Conservation (phyloP, 2,329 filamentous ascomycete species). For the Cladosporium sp. region DNA sequence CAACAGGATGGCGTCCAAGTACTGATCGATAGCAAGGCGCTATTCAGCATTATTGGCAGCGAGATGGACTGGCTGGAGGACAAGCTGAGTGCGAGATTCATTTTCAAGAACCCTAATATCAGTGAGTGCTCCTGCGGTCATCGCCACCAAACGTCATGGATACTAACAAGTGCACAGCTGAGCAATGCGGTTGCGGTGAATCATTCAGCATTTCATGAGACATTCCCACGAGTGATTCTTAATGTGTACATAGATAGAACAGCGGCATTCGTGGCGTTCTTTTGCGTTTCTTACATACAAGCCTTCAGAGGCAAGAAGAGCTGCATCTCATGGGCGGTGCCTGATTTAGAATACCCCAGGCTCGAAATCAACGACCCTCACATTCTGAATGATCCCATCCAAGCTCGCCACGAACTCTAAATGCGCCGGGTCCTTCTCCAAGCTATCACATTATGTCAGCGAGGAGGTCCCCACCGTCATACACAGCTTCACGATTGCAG, state of each 20-base stretch:
- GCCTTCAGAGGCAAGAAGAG: neutral
- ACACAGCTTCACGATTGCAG: neutral
- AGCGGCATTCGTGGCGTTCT: slow-evolving; percentile 29
- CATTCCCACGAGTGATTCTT: neutral
- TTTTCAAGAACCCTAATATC: slow-evolving; percentile 97
- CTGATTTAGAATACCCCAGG: slow-evolving; percentile 35
- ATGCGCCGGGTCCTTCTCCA: slow-evolving; percentile 65
- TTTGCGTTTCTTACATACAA: neutral
- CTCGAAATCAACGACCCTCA: slow-evolving; percentile 61
- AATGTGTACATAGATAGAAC: slow-evolving; percentile 15
- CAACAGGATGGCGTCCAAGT: slow-evolving; percentile 97
- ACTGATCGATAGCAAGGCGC: slow-evolving; percentile 91
- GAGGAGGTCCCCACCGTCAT: neutral
- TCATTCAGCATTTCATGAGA: slow-evolving; percentile 67
- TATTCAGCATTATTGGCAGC: slow-evolving; percentile 96
- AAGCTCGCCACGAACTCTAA: slow-evolving; percentile 58
- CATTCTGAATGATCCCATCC: slow-evolving; percentile 52
- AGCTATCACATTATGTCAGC: slow-evolving; percentile 20
- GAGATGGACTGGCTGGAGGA: slow-evolving; percentile 99
- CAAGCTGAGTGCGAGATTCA: slow-evolving; percentile 86
- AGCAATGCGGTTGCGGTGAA: slow-evolving; percentile 93
- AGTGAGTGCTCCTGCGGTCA: slow-evolving; percentile 63
- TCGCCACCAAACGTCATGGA: neutral
- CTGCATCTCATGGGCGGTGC: neutral
- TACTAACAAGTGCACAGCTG: slow-evolving; percentile 61